These are phyloP conservation scores for Vigna hirtella DNA, from an alignment of 306 rosid genomes.

Conservation along the genomic window DNA sequence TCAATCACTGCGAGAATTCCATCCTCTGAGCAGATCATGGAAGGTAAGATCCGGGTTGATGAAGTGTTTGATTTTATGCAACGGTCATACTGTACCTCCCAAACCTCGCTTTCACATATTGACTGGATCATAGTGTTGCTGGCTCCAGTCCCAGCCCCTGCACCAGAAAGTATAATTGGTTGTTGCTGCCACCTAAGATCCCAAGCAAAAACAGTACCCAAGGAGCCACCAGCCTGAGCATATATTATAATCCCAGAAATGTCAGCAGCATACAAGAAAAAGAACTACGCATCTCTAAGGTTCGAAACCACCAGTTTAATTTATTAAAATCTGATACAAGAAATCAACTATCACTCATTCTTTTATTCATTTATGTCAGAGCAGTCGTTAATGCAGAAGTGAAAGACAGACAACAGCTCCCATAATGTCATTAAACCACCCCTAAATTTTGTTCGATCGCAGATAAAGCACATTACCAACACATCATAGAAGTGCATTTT, in stretches of 20 bases:
- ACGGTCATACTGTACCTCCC: conserved; percentile 95
- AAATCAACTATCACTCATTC: neutral
- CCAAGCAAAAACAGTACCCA: conserved; percentile 94
- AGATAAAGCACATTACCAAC: conserved; percentile 23
- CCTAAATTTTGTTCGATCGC: conserved; percentile 18
- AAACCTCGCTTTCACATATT: conserved; percentile 89
- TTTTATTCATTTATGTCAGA: conserved; percentile 12
- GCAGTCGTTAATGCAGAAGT: conserved; percentile 14
- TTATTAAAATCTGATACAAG: conserved; percentile 15
- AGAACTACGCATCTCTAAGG: neutral
- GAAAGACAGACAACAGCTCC: neutral
- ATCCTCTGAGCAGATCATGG: conserved; percentile 93
- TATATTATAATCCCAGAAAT: conserved; percentile 19
- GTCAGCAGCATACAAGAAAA: conserved; percentile 29
- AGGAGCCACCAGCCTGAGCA: conserved; percentile 87
- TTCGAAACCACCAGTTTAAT: conserved; percentile 15
- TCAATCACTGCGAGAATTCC: conserved; percentile 83
- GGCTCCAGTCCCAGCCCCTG: conserved; percentile 63
- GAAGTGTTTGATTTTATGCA: conserved; percentile 69
- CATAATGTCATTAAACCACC: conserved; percentile 1
- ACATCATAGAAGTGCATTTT: neutral
- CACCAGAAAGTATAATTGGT: conserved; percentile 81
- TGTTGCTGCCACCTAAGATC: conserved; percentile 92
- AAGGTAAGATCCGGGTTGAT: conserved; percentile 75
- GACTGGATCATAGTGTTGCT: conserved; percentile 51